Evolutionary conservation across 306 rosid genomes (phyloP).

Genomic region (Medicago arabica): DNA sequence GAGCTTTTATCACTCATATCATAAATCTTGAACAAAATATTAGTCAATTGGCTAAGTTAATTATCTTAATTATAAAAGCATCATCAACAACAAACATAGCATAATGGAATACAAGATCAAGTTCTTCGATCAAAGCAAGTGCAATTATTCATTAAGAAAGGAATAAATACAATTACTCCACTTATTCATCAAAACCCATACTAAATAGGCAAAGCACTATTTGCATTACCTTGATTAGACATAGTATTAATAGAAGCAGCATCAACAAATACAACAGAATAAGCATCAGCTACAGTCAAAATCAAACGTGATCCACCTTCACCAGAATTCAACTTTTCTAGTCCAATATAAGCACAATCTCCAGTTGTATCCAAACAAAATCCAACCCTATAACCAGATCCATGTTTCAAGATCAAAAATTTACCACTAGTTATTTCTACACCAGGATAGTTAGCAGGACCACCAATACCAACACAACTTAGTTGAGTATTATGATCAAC

Average conservation of each 20-base stretch:
- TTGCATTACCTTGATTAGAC: background rate
- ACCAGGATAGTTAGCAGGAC: conserved; percentile 45
- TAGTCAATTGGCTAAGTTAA: too few species aligned
- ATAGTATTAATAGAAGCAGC: background rate
- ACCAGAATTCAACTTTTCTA: background rate
- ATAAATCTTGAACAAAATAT: too few species aligned
- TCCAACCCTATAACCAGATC: background rate
- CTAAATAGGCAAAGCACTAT: background rate
- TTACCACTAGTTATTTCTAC: background rate
- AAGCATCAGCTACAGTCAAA: background rate
- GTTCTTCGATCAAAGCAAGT: too few species aligned
- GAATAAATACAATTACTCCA: too few species aligned
- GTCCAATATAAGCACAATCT: background rate
- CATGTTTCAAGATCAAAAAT: background rate
- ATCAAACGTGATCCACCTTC: conserved; percentile 2
- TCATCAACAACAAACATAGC: too few species aligned
- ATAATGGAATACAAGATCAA: background rate
- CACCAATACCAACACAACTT: conserved; percentile 45
- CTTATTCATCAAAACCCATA: background rate
- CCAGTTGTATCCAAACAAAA: conserved; percentile 27
- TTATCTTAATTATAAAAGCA: too few species aligned
- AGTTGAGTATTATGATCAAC: background rate
- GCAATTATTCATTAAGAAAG: background rate
- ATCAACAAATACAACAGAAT: background rate
- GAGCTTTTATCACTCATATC: too few species aligned